Evolutionary conservation across 768 basidiomycete genomes (phyloP).

Genomic region (Ramaria rubella): DNA sequence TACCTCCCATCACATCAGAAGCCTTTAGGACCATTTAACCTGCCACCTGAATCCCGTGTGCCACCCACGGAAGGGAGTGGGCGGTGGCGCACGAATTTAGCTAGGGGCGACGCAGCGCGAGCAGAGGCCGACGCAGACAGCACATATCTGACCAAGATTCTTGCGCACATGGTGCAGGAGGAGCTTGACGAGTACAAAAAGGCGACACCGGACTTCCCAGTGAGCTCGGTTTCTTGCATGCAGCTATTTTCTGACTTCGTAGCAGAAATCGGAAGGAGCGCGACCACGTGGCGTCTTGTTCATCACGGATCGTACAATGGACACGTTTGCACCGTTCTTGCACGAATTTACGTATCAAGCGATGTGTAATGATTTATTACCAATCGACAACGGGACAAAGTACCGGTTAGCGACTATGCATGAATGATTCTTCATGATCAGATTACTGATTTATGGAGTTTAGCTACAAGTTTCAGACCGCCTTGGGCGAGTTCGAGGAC

Average conservation of each 20-base stretch:
- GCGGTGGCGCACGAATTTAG: conserved; percentile 79
- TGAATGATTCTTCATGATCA: neutral
- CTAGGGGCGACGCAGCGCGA: conserved; percentile 62
- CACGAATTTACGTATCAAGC: conserved; percentile 99
- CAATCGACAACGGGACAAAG: conserved; percentile 76
- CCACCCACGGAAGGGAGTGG: conserved; percentile 55
- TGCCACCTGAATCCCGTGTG: conserved; percentile 37
- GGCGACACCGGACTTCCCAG: conserved; percentile 80
- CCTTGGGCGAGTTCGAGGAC: conserved; percentile 78
- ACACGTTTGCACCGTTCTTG: conserved; percentile 79
- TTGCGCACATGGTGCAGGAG: conserved; percentile 81
- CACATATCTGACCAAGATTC: conserved; percentile 71
- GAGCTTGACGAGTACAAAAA: conserved; percentile 85
- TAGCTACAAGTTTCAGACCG: conserved; percentile 93
- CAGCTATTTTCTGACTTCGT: conserved; percentile 12
- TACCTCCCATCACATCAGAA: conserved; percentile 78
- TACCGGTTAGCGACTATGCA: conserved; percentile 63
- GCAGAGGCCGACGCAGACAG: conserved; percentile 63
- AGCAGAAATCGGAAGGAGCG: conserved; percentile 32
- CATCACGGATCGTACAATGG: conserved; percentile 96
- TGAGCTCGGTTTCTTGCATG: conserved; percentile 34
- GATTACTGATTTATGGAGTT: neutral
- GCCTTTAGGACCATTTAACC: conserved; percentile 80
- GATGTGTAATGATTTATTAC: conserved; percentile 92
- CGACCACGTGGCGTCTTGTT: conserved; percentile 77